Evolutionary conservation across 352 stramenopile genomes (phyloP), one percentile per base, ranked within the genome.

Genomic region (Phytophthora foliorum): DNA sequence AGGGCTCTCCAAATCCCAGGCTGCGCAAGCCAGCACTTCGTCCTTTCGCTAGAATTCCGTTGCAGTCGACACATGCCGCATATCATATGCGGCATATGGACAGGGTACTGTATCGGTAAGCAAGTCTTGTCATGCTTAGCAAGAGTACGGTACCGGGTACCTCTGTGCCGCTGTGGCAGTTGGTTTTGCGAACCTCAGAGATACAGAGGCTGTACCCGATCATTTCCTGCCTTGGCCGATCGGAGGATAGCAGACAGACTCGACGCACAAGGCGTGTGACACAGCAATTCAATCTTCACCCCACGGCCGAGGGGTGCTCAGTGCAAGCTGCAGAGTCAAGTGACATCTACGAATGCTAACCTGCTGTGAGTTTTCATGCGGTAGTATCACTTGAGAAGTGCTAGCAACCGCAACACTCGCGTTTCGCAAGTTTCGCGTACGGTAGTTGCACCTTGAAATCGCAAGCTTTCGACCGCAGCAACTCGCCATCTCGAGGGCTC

Each of bases 31-130:
- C 13, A 24, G 29, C 21, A 48, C 54, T 61, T 68, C 60, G 50
- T 62, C 60, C 44, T 41, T 62, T 62, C 60, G 60, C 29, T 48
- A 62, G 41, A 62, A 68, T 62, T 68, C 60, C 31, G 21, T 24
- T 24, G 29, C 38, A 32, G 55, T 61, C 59, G 46, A 66, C 13
- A 24, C 14, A 45, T 57, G 16, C 44, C 29, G 22, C 27, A 49
- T 27, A n/a, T n/a, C n/a, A n/a, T n/a, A n/a, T n/a, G n/a, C n/a
- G n/a, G n/a, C n/a, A n/a, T n/a, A n/a, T n/a, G n/a, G n/a, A n/a
- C n/a, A n/a, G n/a, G n/a, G n/a, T n/a, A n/a, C n/a, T n/a, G n/a
- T n/a, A n/a, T n/a, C n/a, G n/a, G n/a, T n/a, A n/a, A n/a, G n/a
- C n/a, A n/a, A n/a, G n/a, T n/a, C n/a, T n/a, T n/a, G n/a, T n/a